Conservation (phyloP, 306 rosid genomes). For the Cicer judaicum region DNA sequence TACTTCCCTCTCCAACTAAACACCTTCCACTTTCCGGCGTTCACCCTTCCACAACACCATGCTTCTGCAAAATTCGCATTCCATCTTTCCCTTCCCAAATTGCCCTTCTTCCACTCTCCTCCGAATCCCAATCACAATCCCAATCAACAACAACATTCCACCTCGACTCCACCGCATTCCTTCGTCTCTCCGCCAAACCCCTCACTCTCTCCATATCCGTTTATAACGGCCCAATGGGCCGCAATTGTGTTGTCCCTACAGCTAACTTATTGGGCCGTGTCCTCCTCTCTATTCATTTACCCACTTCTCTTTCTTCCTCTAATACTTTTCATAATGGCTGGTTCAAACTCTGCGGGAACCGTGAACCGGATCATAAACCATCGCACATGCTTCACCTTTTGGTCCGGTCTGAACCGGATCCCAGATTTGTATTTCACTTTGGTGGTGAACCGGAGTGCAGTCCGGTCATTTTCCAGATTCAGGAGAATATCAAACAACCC, state of each 20-base stretch:
- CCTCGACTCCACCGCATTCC: conserved; percentile 62
- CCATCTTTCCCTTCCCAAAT: conserved; percentile 66
- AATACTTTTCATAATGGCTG: conserved; percentile 71
- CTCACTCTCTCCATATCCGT: conserved; percentile 62
- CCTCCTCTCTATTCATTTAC: conserved; percentile 47
- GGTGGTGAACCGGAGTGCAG: conserved; percentile 93
- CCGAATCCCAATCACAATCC: conserved; percentile 54
- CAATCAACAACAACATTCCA: conserved; percentile 61
- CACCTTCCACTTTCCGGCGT: conserved; percentile 63
- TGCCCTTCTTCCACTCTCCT: conserved; percentile 69
- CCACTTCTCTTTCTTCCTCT: conserved; percentile 46
- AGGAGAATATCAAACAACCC: conserved; percentile 76
- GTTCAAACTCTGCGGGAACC: conserved; percentile 58
- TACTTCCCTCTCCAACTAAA: conserved; percentile 66
- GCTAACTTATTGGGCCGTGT: conserved; percentile 76
- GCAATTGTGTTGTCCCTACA: conserved; percentile 59
- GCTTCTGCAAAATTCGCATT: conserved; percentile 75
- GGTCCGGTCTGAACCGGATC: conserved; percentile 81
- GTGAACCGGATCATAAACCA: conserved; percentile 30
- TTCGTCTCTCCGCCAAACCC: conserved; percentile 59
- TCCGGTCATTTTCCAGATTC: conserved; percentile 93
- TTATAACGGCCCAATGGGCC: conserved; percentile 74
- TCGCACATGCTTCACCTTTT: conserved; percentile 62
- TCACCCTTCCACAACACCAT: conserved; percentile 80
- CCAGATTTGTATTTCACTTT: conserved; percentile 81